Base-by-base conservation (phyloP, 148 eudicot species). In the Camellia japonica region DNA sequence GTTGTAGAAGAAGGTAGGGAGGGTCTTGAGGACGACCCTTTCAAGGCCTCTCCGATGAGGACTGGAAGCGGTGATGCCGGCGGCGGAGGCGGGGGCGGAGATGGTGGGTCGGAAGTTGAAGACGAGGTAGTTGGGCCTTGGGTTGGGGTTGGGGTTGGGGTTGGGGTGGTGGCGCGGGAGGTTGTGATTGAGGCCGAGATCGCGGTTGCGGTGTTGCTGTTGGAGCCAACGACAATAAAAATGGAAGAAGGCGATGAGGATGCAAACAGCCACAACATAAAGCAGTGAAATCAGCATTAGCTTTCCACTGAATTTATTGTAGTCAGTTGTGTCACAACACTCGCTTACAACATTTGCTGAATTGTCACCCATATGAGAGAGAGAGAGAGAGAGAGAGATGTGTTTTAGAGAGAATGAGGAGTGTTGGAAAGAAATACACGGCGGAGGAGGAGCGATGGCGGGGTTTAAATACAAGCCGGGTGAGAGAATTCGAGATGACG, bases 271-370 rank as follows among this genome's bases (percentile, higher is more conserved):
- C 46, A 84, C 71, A 9, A 87, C 70, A 44, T 77, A n/a, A 38
- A 77, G 30, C 4, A 79, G 82, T 5, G 87, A 84, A 68, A 69
- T 11, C 5, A 84, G 16, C 87, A 87, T 72, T 5, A 84, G 59
- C 13, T 73, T 79, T 46, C 83, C 87, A 56, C 63, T 80, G 10
- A 80, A 38, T 38, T 19, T 64, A 73, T 82, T 79, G 78, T 42
- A 3, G 77, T 58, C 41, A 1, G 64, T 3, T 16, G 76, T 7
- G 2, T 20, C 56, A 6, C 72, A 51, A 6, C 72, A 51, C 20
- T 18, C 58, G 5, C 67, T 75, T 75, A 16, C 19, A 52, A 15
- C 43, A 10, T 10, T n/a, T 19, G 55, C 3, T 58, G 54, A 30
- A 20, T 23, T 44, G 3, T 20, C 20, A 41, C 71, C 81, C 81